A percentile compares a stretch with the other conserved stretches of the same genome.
phyloP scores from a whole-genome alignment of 78 protist genomes.

The Dictyostelium intermedium region DNA sequence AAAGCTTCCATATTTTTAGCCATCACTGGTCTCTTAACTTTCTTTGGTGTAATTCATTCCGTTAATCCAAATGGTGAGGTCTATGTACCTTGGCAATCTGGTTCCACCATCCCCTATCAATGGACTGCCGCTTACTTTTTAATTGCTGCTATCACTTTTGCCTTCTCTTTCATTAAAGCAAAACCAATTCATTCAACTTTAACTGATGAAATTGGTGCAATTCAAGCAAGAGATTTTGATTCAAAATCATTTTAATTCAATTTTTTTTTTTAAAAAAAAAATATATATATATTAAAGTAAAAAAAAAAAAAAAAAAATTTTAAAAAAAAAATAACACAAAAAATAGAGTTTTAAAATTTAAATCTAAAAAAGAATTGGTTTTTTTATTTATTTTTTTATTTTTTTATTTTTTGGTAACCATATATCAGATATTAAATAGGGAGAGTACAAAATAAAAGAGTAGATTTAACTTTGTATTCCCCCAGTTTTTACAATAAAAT shows the following conservation, averaged over 20 bases:
- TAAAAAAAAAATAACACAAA: background rate
- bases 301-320: background rate
- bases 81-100: constrained; percentile 54
- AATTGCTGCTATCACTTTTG: constrained; percentile 32
- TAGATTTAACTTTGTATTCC: no score
- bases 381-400: no score
- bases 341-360: no score
- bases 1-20: constrained; percentile 49
- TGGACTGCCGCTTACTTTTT: constrained; percentile 40
- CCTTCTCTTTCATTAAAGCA: constrained; percentile 9
- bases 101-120: constrained; percentile 50
- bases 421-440: no score
- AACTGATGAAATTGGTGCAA: background rate
- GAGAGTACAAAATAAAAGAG: no score
- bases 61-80: constrained; percentile 77
- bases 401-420: no score
- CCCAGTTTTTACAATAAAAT: no score
- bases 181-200: background rate
- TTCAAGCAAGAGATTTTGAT: background rate
- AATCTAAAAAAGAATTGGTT: no score
- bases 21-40: constrained; percentile 18
- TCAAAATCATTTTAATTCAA: background rate
- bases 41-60: constrained; percentile 68
- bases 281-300: background rate
- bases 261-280: background rate